These are phyloP conservation scores for Penicillium expansum DNA, from an alignment of 2,329 filamentous ascomycete species.

Conservation along the genomic window DNA sequence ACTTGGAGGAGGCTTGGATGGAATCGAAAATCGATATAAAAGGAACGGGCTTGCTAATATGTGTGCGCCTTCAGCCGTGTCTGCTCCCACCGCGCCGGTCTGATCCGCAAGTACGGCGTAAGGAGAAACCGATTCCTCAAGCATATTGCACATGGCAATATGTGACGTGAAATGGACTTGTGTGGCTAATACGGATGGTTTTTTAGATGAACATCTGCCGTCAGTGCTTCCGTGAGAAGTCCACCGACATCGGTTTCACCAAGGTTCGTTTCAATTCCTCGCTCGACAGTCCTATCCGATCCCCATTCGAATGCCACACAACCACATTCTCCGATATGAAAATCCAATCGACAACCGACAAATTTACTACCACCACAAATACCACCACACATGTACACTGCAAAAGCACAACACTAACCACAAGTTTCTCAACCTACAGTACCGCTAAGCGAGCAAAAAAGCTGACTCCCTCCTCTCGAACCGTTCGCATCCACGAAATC, in stretches of 20 bases:
- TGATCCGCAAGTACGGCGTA: constrained; percentile 97
- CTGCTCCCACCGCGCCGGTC: constrained; percentile 94
- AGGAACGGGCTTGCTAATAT: constrained; percentile 25
- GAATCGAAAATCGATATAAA: constrained; percentile 22
- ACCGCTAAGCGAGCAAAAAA: constrained; percentile 34
- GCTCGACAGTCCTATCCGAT: not conserved
- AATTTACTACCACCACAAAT: not conserved
- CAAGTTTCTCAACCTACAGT: constrained; percentile 22
- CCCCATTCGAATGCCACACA: not conserved
- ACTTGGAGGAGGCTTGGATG: constrained; percentile 10
- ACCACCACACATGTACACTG: not conserved
- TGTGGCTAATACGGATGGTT: constrained; percentile 20
- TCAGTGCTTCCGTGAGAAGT: constrained; percentile 68
- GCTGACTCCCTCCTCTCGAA: constrained; percentile 27
- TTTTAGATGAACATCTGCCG: constrained; percentile 58
- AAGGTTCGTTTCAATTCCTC: constrained; percentile 53
- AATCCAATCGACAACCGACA: not conserved
- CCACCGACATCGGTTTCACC: constrained; percentile 65
- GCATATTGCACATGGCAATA: not conserved
- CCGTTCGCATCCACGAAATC: constrained; percentile 34
- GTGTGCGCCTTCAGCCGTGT: constrained; percentile 58
- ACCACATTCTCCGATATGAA: not conserved
- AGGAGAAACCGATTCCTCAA: constrained; percentile 18
- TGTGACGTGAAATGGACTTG: constrained; percentile 10
- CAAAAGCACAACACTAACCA: constrained; percentile 17